Base-by-base conservation (phyloP, 208 protist species). In the Herpetomonas samuelpessoai region DNA sequence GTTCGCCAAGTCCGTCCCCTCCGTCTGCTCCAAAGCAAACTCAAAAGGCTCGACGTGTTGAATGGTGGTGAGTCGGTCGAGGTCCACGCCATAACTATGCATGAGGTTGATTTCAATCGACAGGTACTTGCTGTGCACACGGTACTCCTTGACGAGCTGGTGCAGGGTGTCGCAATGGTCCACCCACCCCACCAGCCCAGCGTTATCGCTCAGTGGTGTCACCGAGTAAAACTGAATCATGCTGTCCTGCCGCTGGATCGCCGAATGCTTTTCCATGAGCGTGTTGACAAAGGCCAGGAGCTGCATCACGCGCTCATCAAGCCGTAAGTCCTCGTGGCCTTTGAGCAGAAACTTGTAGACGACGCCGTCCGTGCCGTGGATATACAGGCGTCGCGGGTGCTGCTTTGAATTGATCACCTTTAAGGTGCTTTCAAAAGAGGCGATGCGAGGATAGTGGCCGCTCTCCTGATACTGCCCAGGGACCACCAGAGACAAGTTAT, bases 301-400 rank as follows among this genome's bases (percentile, higher is more conserved):
- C 86, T 99, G 98, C 99, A 99, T 99, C 24, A 99, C 98, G 27
- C 99, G 86, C 82, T 99, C 99, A 76, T 99, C 99, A 79, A 99
- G 92, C 26, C 98, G 82, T 27, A 98, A 69, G 66, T 98, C 97
- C 79, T 99, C 98, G 68, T 98, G 96, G 22, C 98, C 99, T 68
- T 99, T 99, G 25, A 99, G 86, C 27, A 99, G 80, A 84, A 99
- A 99, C 65, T 93, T 87, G 81, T 99, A 99, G 26, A 93, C 57
- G 1, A 88, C 57, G 24, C 98, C 98, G 75, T 99, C 96, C 16
- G 76, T 95, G 45, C 98, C 98, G 54, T 92, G 86, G 25, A 99
- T 86, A 57, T 91, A 98, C 2, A 99, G 75, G 59, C 98, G 96
- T 26, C 98, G 71, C 18, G 99, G 99, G 47, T 98, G 87, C 83